phyloP scores from a whole-genome alignment of 2,329 filamentous ascomycete genomes.

The Chaetomiaceae sp. region DNA sequence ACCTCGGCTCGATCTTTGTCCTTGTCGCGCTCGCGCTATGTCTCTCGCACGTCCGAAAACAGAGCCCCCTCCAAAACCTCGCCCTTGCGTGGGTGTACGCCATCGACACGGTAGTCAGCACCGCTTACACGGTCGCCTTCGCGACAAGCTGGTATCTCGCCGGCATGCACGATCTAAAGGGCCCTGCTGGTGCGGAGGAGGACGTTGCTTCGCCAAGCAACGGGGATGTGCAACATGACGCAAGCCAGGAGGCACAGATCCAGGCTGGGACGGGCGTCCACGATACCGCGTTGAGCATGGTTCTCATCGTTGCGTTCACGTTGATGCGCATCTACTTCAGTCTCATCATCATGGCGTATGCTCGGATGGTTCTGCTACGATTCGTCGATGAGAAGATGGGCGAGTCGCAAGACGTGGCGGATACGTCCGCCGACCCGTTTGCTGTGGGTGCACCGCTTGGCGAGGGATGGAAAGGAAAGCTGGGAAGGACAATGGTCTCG shows the following conservation, averaged over 20 bases:
- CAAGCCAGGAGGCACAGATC: slow-evolving; percentile 22
- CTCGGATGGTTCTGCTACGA: slow-evolving; percentile 69
- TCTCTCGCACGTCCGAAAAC: slow-evolving; percentile 73
- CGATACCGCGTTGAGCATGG: slow-evolving; percentile 69
- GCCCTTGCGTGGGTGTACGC: slow-evolving; percentile 81
- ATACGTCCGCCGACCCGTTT: slow-evolving; percentile 55
- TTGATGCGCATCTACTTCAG: slow-evolving; percentile 77
- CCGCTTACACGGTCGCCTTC: slow-evolving; percentile 76
- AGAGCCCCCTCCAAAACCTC: slow-evolving; percentile 73
- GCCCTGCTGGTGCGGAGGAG: slow-evolving; percentile 10
- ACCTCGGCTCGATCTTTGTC: slow-evolving; percentile 76
- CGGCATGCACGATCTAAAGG: slow-evolving; percentile 17
- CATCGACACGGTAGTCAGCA: slow-evolving; percentile 77
- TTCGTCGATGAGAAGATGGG: slow-evolving; percentile 51
- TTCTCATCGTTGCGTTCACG: slow-evolving; percentile 70
- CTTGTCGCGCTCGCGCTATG: slow-evolving; percentile 66
- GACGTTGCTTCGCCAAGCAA: slow-evolving; percentile 2
- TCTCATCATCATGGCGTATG: slow-evolving; percentile 77
- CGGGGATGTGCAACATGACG: slow-evolving; percentile 6
- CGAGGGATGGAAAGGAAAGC: slow-evolving; percentile 70
- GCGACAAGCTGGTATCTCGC: slow-evolving; percentile 77
- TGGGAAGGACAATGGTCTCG: slow-evolving; percentile 75
- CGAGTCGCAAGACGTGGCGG: slow-evolving; percentile 41
- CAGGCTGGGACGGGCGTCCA: slow-evolving; percentile 36
- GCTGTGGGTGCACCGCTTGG: slow-evolving; percentile 65